Conservation (phyloP, 768 basidiomycete genomes). For the Lepiota brunneoincarnata region DNA sequence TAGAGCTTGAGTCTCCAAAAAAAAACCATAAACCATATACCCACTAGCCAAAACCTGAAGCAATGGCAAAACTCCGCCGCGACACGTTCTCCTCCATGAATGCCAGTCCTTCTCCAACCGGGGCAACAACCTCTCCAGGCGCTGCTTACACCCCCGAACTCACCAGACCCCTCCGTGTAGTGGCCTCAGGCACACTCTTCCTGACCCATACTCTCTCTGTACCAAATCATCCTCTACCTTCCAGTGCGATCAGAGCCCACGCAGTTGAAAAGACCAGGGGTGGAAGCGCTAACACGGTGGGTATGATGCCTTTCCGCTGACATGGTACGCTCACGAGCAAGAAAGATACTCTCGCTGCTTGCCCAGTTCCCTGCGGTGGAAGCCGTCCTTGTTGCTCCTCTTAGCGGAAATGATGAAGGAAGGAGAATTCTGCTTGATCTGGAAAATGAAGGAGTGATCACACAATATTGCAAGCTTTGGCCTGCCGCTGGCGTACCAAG, state of each 20-base stretch:
- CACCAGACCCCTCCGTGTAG: conserved; percentile 57
- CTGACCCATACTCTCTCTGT: conserved; percentile 69
- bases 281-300: conserved; percentile 64
- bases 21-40: no score
- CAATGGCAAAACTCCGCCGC: conserved; percentile 48
- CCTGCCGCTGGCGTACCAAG: conserved; percentile 69
- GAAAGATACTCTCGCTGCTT: conserved; percentile 60
- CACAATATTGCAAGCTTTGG: conserved; percentile 73
- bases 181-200: conserved; percentile 81
- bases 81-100: conserved; percentile 25
- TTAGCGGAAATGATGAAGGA: conserved; percentile 74
- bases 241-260: conserved; percentile 64
- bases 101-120: background rate
- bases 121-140: background rate
- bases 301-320: conserved; percentile 7
- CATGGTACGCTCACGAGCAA: background rate
- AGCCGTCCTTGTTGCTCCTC: conserved; percentile 68
- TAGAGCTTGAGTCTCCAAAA: background rate
- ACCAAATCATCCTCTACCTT: conserved; percentile 55
- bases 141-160: conserved; percentile 19
- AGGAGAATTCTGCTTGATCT: conserved; percentile 59
- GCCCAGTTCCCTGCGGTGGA: conserved; percentile 70
- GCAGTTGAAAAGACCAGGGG: conserved; percentile 66
- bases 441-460: conserved; percentile 64
- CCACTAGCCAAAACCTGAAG: background rate